Evolutionary conservation across 2,329 filamentous ascomycete species (phyloP).

Genomic region (Ceratocystis smalleyi): DNA sequence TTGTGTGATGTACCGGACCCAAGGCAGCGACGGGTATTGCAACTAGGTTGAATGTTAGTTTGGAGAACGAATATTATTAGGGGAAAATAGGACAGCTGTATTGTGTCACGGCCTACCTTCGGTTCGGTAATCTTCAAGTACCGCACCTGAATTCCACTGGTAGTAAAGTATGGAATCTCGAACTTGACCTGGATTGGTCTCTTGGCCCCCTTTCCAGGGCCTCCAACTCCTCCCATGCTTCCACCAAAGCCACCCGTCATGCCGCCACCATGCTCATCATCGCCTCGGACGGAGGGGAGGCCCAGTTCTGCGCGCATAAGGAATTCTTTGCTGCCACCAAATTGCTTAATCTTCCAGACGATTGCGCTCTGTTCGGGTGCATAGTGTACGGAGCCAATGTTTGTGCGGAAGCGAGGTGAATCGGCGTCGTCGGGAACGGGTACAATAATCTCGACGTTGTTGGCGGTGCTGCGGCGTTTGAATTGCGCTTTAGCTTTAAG

Average conservation of each 20-base stretch:
- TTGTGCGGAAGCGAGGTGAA: constrained; percentile 87
- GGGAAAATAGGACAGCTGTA: neutral
- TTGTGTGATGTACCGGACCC: constrained; percentile 98
- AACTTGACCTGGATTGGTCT: constrained; percentile 98
- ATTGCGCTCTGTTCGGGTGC: constrained; percentile 94
- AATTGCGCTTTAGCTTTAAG: constrained; percentile 96
- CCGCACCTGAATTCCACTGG: constrained; percentile 91
- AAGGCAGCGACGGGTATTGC: constrained; percentile 94
- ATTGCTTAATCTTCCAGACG: constrained; percentile 99
- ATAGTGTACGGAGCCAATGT: constrained; percentile 94
- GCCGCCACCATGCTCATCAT: constrained; percentile 87
- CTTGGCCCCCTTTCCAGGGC: constrained; percentile 67
- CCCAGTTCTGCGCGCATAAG: constrained; percentile 95
- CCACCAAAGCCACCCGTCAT: constrained; percentile 97
- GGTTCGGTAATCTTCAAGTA: constrained; percentile 99
- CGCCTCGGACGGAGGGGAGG: constrained; percentile 80
- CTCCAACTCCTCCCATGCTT: constrained; percentile 83
- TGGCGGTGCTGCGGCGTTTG: constrained; percentile 91
- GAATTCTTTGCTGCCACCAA: constrained; percentile 96
- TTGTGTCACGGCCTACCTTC: constrained; percentile 51
- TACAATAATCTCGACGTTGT: constrained; percentile 96
- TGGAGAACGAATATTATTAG: neutral
- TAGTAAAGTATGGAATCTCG: constrained; percentile 99
- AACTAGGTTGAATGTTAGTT: constrained; percentile 37
- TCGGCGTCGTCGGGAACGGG: constrained; percentile 96